Base-by-base conservation (phyloP, 2,329 filamentous ascomycete genomes). In the Acephala macrosclerotiorum region DNA sequence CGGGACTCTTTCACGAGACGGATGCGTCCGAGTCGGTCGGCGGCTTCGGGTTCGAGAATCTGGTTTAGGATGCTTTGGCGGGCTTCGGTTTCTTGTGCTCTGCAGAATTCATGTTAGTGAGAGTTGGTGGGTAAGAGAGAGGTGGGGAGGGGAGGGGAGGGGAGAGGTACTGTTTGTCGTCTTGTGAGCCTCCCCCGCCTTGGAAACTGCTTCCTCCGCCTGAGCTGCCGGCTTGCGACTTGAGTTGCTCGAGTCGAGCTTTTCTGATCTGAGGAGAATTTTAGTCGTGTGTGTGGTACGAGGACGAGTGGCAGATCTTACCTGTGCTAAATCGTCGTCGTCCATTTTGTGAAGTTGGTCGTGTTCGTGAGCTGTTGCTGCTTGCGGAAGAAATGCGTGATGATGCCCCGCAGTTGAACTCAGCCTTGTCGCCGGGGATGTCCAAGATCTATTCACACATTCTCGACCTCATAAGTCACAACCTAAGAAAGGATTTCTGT, bases 1-100 rank as follows among this genome's bases (percentile, higher is more conserved):
- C 96, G 92, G 73, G 91, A 90, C 78, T 94, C 93, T 81, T 98
- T 98, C 76, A 99, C 96, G 67, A 99, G 89, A 38, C 95, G 91
- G 81, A 99, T 98, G 71, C 96, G 93, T 64, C 93, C 93, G 0
- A 99, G 87, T 16, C 96, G 92, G 81, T 99, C 96, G 67, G 93
- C 92, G 20, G 96, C 96, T 76, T 95, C 93, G 71, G 96, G 96
- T 75, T 94, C 90, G 68, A 99, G 92, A 82, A 99, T 98, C 80
- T 98, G 96, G 73, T 87, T 87, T 68, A 99, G 89, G 73, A 97
- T 91, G 66, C 87, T 85, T 74, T 89, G 83, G 66, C 93, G 91
- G 45, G 91, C 90, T 78, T 95, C 92, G 70, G 87, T 77, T 82
- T 84, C 81, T 77, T 83, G 81, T 67, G 82, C 76, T 73, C 82